Base-by-base conservation (phyloP, 228 moss, liverwort and hornwort species). In the Sphagnum fallax region DNA sequence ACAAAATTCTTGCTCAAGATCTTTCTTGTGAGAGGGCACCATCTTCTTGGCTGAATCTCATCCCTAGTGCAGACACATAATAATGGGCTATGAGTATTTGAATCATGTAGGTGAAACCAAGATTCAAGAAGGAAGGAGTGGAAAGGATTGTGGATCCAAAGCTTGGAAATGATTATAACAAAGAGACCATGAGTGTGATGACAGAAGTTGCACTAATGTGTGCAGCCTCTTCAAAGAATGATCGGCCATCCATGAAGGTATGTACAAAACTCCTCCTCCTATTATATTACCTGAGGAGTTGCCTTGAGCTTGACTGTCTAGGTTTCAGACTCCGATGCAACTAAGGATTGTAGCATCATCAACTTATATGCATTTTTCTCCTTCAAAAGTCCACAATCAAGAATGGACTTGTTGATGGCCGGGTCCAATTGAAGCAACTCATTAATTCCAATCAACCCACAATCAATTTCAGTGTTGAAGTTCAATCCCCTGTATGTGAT, bases 241-340 rank as follows among this genome's bases (percentile, higher is more conserved):
- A 60, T 6, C 69, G 80, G 14, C 80, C 83, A 9, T 73, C 83
- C 51, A 87, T 87, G 86, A 83, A 80, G 86, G 86, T 83, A 72
- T 3, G 6, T 13, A 6, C 8, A 4, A 10, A 9, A 58, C 2
- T 58, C 58, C 58, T 9, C 10, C 58, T 9, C 10, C 14, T 58
- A 58, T 58, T 58, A 58, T 9, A 14, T 10, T 58, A 58, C 10
- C 32, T 2, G 32, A 32, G 32, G 32, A 32, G 32, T 32, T 32
- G 32, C 32, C 32, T 32, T 32, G 32, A 32, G 32, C 32, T 32
- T 32, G 32, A 32, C 2, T 32, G 32, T 32, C 32, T 32, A 32
- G 32, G 32, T 32, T 32, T 32, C 32, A 2, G 32, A 32, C 32
- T 32, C 32, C 2, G 0, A 32, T 32, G 32, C 32, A 32, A 3